Percentiles rank a stretch among this genome's conserved stretches.
These are phyloP conservation scores for Raffaelea albimanens DNA, from an alignment of 2,329 filamentous ascomycete genomes.

Conservation along the genomic window DNA sequence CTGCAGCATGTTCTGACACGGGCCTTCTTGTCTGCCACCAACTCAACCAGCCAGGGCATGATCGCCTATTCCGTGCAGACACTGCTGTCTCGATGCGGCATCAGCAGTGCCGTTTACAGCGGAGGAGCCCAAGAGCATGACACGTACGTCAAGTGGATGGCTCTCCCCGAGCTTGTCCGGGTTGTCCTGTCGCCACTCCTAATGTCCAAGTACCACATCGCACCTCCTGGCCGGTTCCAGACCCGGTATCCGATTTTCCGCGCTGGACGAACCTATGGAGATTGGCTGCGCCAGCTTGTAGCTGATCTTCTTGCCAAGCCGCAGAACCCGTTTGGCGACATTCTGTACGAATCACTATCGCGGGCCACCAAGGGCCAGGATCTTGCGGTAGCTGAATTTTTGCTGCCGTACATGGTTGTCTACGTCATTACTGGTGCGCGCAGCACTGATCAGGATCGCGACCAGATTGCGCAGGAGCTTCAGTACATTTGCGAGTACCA, in stretches of 20 bases:
- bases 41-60: conserved; percentile 80
- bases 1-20: conserved; percentile 83
- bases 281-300: conserved; percentile 74
- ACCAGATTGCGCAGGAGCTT: conserved; percentile 63
- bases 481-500: conserved; percentile 61
- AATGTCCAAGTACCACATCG: conserved; percentile 71
- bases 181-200: conserved; percentile 84
- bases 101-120: conserved; percentile 44
- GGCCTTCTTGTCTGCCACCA: conserved; percentile 82
- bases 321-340: conserved; percentile 62
- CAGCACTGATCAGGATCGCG: conserved; percentile 40
- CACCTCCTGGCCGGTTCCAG: conserved; percentile 44
- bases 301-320: conserved; percentile 73
- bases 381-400: conserved; percentile 73
- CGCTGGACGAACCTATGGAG: conserved; percentile 56
- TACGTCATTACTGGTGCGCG: conserved; percentile 67
- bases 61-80: conserved; percentile 94
- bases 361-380: conserved; percentile 81
- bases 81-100: conserved; percentile 67
- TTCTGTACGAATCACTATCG: conserved; percentile 73
- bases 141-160: conserved; percentile 65
- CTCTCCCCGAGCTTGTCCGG: conserved; percentile 66
- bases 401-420: conserved; percentile 78
- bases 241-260: conserved; percentile 72
- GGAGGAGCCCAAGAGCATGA: conserved; percentile 28